Base-by-base conservation (phyloP, 371 early-diverging fungal species). In the Catenaria anguillulae region DNA sequence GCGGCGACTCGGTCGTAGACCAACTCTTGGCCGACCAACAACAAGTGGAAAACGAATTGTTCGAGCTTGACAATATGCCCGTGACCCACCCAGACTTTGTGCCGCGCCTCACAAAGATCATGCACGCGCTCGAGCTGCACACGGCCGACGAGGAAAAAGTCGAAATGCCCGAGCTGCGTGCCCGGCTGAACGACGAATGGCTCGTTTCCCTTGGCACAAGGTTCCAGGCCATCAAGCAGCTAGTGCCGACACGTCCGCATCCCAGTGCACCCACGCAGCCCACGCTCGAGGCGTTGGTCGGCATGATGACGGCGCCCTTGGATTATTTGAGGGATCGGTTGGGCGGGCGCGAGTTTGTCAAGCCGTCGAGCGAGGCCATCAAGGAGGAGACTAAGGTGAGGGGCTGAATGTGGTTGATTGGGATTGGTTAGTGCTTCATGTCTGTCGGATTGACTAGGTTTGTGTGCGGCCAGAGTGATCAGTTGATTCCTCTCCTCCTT, bases 161-260 rank as follows among this genome's bases (percentile, higher is more conserved):
- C 34, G 56, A 56, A 23, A 10, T 56, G 37, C 34, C 35, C 21
- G 26, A 24, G 37, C 33, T 56, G n/a, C 34, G 56, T 8, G 56
- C 23, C 37, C 34, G 56, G 23, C 23, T 56, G 2, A n/a, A 2
- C 2, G 26, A 26, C 34, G 56, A 19, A 10, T n/a, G 24, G 23
- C n/a, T 56, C 21, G 24, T 56, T 13, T 23, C 23, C n/a, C 19
- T 56, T 24, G 56, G 56, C 23, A 24, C n/a, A 10, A 17, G 8
- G 37, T 56, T 37, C n/a, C 21, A 37, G 17, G 34, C 23, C 34
- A 24, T 37, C 34, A 56, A 56, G 56, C 10, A 23, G 21, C n/a
- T n/a, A 23, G 56, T 56, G 23, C 56, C 56, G 37, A 56, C 56
- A 8, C 56, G 24, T 10, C 24, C 56, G 19, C 56, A 56, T 36